Conservation (phyloP, 495 filamentous ascomycete species). For the Trichoderma erinaceum region DNA sequence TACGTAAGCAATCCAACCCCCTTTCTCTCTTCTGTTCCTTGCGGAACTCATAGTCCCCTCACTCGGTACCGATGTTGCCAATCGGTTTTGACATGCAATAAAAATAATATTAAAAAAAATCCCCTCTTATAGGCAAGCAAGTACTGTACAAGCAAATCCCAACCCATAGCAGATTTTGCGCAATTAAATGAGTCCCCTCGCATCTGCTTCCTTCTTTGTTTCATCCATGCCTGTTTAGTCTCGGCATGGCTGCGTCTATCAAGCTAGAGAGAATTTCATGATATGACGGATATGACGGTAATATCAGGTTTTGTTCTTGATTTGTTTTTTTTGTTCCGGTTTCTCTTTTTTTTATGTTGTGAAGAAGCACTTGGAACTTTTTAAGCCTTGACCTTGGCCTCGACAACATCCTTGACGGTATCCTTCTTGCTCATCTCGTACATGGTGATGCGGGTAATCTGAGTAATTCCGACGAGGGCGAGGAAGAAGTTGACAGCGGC, state of each 20-base stretch:
- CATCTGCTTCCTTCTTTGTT: background rate
- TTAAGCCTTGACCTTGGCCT: conserved; percentile 35
- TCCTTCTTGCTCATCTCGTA: conserved; percentile 59
- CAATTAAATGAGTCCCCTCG: background rate
- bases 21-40: background rate
- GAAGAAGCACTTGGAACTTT: background rate
- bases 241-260: no score
- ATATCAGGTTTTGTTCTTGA: background rate
- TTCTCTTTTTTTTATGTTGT: no score
- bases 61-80: background rate
- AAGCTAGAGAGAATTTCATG: no score
- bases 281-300: no score
- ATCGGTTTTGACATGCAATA: background rate
- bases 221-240: background rate
- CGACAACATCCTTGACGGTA: conserved; percentile 28
- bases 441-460: conserved; percentile 68
- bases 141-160: background rate
- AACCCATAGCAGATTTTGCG: background rate
- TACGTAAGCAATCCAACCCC: background rate
- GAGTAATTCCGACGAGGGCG: conserved; percentile 73
- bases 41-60: background rate
- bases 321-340: background rate
- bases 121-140: background rate
- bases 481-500: conserved; percentile 99
- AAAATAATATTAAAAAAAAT: background rate